phyloP scores from a whole-genome alignment of 1,139 yeast genomes.

The Geotrichum carabidarum region DNA sequence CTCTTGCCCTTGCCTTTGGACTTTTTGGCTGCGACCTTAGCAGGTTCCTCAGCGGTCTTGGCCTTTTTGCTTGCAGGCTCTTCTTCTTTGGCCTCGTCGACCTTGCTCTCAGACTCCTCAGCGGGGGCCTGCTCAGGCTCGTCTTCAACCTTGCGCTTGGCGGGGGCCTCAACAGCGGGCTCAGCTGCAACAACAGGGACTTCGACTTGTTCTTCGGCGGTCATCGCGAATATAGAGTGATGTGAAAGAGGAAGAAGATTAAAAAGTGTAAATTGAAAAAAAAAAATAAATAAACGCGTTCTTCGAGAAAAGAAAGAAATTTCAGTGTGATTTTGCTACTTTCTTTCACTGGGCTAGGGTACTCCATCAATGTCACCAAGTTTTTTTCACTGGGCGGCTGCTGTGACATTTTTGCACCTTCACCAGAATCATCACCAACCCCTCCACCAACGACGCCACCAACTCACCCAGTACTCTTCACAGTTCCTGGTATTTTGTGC shows the following conservation, averaged over 20 bases:
- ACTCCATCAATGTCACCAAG: no score
- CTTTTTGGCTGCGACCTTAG: conserved; percentile 15
- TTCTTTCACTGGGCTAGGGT: no score
- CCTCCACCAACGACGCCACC: no score
- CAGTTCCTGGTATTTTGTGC: no score
- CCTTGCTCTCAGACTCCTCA: conserved; percentile 4
- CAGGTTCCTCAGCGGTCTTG: conserved; percentile 23
- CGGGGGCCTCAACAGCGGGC: conserved; percentile 1
- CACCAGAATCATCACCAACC: no score
- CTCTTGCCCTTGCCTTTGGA: conserved; percentile 25
- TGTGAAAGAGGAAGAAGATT: not conserved
- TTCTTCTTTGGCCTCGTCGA: not conserved
- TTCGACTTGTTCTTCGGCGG: conserved; percentile 21
- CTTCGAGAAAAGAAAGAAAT: not conserved
- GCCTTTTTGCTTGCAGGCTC: conserved; percentile 17
- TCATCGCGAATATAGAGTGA: conserved; percentile 15
- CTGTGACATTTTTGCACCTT: no score
- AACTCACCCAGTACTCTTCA: no score
- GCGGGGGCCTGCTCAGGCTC: conserved; percentile 23
- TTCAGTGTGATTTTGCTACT: no score
- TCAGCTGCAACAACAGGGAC: conserved; percentile 8
- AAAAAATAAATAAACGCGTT: not conserved
- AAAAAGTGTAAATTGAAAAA: not conserved
- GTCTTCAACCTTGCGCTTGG: conserved; percentile 21
- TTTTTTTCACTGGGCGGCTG: no score